phyloP scores from a whole-genome alignment of 805 yeast species.

The Ogataea methylovora region DNA sequence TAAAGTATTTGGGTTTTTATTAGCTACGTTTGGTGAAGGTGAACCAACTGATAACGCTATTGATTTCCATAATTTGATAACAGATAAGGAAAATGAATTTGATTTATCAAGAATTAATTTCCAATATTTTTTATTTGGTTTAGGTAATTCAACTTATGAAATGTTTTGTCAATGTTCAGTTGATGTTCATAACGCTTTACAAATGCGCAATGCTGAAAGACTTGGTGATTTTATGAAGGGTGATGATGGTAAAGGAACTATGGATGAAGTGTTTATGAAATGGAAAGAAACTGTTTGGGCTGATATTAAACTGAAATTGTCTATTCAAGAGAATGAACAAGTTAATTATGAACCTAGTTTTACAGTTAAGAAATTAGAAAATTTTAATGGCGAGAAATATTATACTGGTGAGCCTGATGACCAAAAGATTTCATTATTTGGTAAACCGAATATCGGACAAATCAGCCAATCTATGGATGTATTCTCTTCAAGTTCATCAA shows the following conservation, averaged over 20 bases:
- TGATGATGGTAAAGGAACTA: conserved; percentile 84
- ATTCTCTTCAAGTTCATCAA: too few species aligned
- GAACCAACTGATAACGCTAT: conserved; percentile 91
- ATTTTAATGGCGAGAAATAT: too few species aligned
- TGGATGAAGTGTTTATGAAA: conserved; percentile 89
- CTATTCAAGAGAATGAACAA: too few species aligned
- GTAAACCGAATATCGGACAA: too few species aligned
- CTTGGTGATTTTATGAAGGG: conserved; percentile 75
- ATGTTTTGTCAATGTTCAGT: conserved; percentile 74
- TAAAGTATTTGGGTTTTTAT: conserved; percentile 40
- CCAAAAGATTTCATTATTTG: too few species aligned
- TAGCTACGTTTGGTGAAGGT: conserved; percentile 95
- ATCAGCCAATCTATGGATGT: too few species aligned
- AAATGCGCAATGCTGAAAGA: conserved; percentile 51
- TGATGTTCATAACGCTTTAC: conserved; percentile 40
- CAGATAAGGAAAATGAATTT: conserved; percentile 33
- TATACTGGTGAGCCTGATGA: too few species aligned
- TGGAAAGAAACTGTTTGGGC: too few species aligned
- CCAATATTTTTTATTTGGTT: conserved; percentile 70
- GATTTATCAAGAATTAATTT: conserved; percentile 38
- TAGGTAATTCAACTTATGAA: conserved; percentile 91
- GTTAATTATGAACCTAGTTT: too few species aligned
- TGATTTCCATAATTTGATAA: conserved; percentile 43
- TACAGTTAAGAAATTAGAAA: too few species aligned
- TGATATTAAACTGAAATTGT: too few species aligned